These are phyloP conservation scores for Fusarium palustre DNA, from an alignment of 2,329 filamentous ascomycete species.

Conservation along the genomic window DNA sequence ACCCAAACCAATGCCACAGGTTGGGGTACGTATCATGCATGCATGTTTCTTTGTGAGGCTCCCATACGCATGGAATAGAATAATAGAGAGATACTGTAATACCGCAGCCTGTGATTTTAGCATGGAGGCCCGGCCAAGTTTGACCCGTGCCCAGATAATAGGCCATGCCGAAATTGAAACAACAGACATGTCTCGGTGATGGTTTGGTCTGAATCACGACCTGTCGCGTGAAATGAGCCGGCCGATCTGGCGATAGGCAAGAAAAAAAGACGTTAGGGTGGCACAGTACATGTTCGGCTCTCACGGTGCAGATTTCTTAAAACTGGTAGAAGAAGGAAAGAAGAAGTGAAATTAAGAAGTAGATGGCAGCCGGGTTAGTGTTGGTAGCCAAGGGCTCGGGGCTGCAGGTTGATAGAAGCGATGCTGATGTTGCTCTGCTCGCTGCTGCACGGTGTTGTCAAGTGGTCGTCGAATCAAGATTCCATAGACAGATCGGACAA, in stretches of 20 bases:
- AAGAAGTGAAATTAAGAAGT: not conserved
- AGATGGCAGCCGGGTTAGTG: slow-evolving; percentile 9
- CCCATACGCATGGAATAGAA: not conserved
- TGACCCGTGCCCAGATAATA: not conserved
- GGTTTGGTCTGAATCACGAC: slow-evolving; percentile 28
- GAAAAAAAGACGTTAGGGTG: slow-evolving; percentile 22
- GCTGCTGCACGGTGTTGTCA: slow-evolving; percentile 39
- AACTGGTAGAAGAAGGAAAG: slow-evolving; percentile 10
- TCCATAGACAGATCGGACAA: slow-evolving; percentile 36
- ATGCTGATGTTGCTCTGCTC: not conserved
- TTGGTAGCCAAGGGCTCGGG: slow-evolving; percentile 17
- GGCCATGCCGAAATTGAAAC: slow-evolving; percentile 35
- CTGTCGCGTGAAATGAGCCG: slow-evolving; percentile 29
- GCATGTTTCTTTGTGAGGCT: slow-evolving; percentile 22
- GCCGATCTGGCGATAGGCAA: slow-evolving; percentile 26
- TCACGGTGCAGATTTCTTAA: not conserved
- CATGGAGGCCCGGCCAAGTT: slow-evolving; percentile 1
- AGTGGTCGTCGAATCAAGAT: slow-evolving; percentile 48
- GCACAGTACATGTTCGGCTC: not conserved
- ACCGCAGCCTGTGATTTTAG: not conserved
- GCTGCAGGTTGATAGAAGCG: slow-evolving; percentile 13
- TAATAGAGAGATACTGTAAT: not conserved
- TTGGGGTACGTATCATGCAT: slow-evolving; percentile 13
- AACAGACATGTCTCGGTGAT: slow-evolving; percentile 36
- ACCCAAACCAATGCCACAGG: slow-evolving; percentile 1